Percentiles rank a stretch among this genome's conserved stretches.
phyloP scores from a whole-genome alignment of 495 filamentous ascomycete genomes.

The Alectoria sarmentosa region DNA sequence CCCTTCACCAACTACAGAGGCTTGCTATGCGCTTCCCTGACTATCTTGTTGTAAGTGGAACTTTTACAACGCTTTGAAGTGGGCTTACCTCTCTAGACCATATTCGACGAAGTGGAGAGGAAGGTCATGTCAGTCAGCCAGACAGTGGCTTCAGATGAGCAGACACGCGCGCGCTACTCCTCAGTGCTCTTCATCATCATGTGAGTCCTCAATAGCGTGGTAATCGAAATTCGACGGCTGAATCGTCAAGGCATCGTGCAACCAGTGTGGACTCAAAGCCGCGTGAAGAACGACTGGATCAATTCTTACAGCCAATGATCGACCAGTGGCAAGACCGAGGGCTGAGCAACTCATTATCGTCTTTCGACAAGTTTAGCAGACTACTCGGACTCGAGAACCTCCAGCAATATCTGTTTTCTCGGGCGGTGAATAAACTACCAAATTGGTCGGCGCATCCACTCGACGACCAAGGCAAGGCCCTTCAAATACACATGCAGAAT shows the following conservation, averaged over 20 bases:
- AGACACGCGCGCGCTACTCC: constrained; percentile 63
- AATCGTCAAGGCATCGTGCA: constrained; percentile 54
- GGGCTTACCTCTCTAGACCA: constrained; percentile 42
- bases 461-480: constrained; percentile 67
- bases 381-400: constrained; percentile 73
- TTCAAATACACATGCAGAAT: constrained; percentile 68
- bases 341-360: constrained; percentile 60
- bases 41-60: constrained; percentile 60
- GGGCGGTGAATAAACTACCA: constrained; percentile 63
- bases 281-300: constrained; percentile 56
- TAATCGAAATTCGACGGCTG: neutral
- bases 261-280: constrained; percentile 60
- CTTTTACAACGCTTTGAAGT: neutral
- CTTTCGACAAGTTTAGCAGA: constrained; percentile 71
- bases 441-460: constrained; percentile 78
- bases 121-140: constrained; percentile 77
- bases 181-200: constrained; percentile 80
- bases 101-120: constrained; percentile 78
- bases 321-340: constrained; percentile 69
- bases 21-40: constrained; percentile 87
- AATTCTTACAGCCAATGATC: constrained; percentile 72
- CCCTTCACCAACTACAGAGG: constrained; percentile 79
- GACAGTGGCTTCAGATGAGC: constrained; percentile 66
- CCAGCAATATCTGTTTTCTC: constrained; percentile 66
- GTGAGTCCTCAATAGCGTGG: constrained; percentile 35